Percentiles rank a stretch among this genome's conserved stretches.
Evolutionary conservation across 108 stramenopile genomes (phyloP).

Genomic region (Discostella pseudostelligera): DNA sequence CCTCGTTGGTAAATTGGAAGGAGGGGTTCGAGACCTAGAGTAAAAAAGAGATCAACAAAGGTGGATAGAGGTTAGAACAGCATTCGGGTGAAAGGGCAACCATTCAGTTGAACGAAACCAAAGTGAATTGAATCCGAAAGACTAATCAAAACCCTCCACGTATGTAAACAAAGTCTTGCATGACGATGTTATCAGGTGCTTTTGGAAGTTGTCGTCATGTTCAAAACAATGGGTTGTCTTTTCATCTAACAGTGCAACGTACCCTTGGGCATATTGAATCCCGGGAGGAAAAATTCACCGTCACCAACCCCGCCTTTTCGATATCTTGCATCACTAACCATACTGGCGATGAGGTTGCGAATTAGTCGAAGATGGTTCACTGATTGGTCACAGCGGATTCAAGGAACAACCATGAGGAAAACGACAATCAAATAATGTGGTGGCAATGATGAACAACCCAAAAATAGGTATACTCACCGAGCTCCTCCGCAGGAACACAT

Average conservation of each 20-base stretch:
- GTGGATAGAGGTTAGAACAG: not conserved
- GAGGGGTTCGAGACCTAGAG: conserved; percentile 91
- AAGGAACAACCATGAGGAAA: no score
- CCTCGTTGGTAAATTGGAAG: conserved; percentile 95
- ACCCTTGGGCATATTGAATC: conserved; percentile 93
- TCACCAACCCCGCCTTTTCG: conserved; percentile 87
- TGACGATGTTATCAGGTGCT: conserved; percentile 20
- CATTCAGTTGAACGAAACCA: conserved; percentile 15
- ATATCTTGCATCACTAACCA: conserved; percentile 87
- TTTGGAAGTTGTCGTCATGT: conserved; percentile 51
- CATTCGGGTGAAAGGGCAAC: conserved; percentile 1
- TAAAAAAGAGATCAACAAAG: conserved; percentile 6
- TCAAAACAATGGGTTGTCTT: conserved; percentile 17
- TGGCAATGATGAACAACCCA: no score
- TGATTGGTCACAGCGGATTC: no score
- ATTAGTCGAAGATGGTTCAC: conserved; percentile 90
- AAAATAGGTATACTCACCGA: conserved; percentile 16
- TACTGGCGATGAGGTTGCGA: conserved; percentile 84
- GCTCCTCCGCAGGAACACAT: conserved; percentile 86
- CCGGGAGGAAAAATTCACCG: conserved; percentile 90
- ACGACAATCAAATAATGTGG: no score
- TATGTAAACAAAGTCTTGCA: conserved; percentile 51
- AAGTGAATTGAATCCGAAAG: conserved; percentile 72
- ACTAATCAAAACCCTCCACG: conserved; percentile 67
- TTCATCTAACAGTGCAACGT: conserved; percentile 20